Evolutionary conservation across 176 grass and related monocot genomes (phyloP), one percentile per base, ranked within the genome.

Genomic region (Oryza nivara): DNA sequence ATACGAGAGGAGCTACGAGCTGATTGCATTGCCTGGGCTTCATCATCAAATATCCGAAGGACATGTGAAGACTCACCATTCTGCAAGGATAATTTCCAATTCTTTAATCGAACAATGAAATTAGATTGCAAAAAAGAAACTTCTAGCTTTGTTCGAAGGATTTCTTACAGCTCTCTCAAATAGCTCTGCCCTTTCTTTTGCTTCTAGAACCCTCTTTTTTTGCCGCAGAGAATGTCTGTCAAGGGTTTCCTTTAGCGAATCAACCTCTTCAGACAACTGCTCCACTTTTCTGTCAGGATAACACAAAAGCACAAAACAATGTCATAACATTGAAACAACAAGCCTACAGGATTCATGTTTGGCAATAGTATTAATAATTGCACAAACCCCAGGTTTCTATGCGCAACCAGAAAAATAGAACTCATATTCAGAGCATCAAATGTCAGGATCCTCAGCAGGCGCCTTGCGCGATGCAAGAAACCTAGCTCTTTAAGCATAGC

Each of bases 11-110:
- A 99, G 74, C 84, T 94, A 22, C 76, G 93, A 68, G 96, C 96
- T 32, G 96, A 92, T 73, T 96, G 93, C 96, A 91, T 88, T 79
- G 96, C 96, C 61, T 94, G 93, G 47, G 85, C 78, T 85, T 99
- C 93, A 13, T 99, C 96, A 36, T 99, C 93, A 35, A 99, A 99
- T 88, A 99, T 96, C 78, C 85, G 84, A 68, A 99, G 85, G 61
- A 99, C 69, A 60, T 99, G 91, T 41, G 89, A 95, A 65, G 96
- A 99, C 41, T 96, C 96, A 6, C 96, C 91, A 88, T 96, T 94
- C 96, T 99, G 85, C 45, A 86, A 70, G 40, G 78, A 48, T 3
- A 68, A 69, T 40, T 49, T 85, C 80, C 63, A 61, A 15, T 51
- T 35, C 30, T 72, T 84, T 74, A 79, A 75, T 9, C 8, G 46